These are phyloP conservation scores for Exophiala bonariae DNA, from an alignment of 2,329 filamentous ascomycete species.

Conservation along the genomic window DNA sequence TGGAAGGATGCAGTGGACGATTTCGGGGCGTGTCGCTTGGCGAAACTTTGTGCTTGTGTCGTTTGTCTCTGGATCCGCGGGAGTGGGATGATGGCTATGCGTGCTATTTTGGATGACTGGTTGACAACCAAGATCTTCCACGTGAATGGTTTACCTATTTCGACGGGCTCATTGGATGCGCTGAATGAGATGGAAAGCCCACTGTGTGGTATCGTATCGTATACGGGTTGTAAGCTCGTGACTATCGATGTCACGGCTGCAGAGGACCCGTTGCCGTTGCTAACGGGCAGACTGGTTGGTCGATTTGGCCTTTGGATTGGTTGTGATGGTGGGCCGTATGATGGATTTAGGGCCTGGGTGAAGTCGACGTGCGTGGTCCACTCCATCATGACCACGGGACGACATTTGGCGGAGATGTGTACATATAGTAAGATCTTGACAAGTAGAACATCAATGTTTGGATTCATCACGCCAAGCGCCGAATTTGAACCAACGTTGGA, in stretches of 20 bases:
- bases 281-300: slow-evolving; percentile 43
- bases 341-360: slow-evolving; percentile 47
- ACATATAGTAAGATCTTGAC: slow-evolving; percentile 48
- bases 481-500: slow-evolving; percentile 25
- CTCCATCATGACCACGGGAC: slow-evolving; percentile 47
- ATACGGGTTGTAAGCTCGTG: slow-evolving; percentile 13
- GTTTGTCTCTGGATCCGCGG: slow-evolving; percentile 37
- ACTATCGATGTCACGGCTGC: slow-evolving; percentile 18
- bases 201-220: slow-evolving; percentile 6
- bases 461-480: slow-evolving; percentile 19
- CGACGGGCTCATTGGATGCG: slow-evolving; percentile 47
- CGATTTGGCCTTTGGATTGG: slow-evolving; percentile 46
- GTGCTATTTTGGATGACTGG: slow-evolving; percentile 52
- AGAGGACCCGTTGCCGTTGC: slow-evolving; percentile 3
- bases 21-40: slow-evolving; percentile 42
- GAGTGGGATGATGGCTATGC: slow-evolving; percentile 56
- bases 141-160: slow-evolving; percentile 54
- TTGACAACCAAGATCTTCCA: slow-evolving; percentile 63
- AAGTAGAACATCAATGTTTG: slow-evolving; percentile 42
- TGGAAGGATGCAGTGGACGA: slow-evolving; percentile 46
- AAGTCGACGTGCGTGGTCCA: slow-evolving; percentile 53
- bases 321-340: slow-evolving; percentile 46
- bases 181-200: slow-evolving; percentile 56
- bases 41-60: slow-evolving; percentile 20
- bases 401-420: slow-evolving; percentile 40